phyloP scores from a whole-genome alignment of 2,329 filamentous ascomycete species.

The Talaromyces albobiverticillius region DNA sequence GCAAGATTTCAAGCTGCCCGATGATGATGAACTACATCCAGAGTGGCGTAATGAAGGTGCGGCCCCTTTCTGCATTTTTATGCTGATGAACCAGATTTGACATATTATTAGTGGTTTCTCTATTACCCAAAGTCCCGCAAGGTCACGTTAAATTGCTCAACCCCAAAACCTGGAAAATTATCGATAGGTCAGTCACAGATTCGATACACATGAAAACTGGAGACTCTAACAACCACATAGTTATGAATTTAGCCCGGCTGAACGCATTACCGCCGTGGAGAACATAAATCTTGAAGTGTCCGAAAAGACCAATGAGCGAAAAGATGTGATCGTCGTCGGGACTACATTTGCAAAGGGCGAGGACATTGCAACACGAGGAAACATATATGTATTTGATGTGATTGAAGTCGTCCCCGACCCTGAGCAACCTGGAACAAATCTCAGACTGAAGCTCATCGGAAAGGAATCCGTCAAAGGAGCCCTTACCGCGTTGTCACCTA shows the following conservation, averaged over 20 bases:
- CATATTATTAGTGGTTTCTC: conserved; percentile 43
- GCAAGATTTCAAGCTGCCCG: conserved; percentile 76
- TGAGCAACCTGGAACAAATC: conserved; percentile 78
- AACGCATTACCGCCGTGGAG: conserved; percentile 77
- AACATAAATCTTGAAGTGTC: conserved; percentile 84
- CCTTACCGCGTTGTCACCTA: conserved; percentile 79
- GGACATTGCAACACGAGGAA: conserved; percentile 79
- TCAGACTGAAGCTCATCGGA: conserved; percentile 78
- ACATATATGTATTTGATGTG: conserved; percentile 87
- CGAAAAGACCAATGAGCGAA: conserved; percentile 83
- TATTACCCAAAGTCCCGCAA: conserved; percentile 66
- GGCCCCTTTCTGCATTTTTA: conserved; percentile 12
- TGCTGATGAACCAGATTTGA: conserved; percentile 12
- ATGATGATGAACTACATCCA: conserved; percentile 77
- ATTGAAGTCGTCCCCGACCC: conserved; percentile 89
- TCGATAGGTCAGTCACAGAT: conserved; percentile 57
- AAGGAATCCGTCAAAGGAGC: conserved; percentile 91
- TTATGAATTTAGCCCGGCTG: conserved; percentile 68
- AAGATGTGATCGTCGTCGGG: conserved; percentile 77
- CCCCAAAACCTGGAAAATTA: conserved; percentile 71
- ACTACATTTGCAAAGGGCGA: conserved; percentile 86
- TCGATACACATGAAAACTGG: neutral
- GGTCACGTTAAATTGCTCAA: conserved; percentile 76
- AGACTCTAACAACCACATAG: conserved; percentile 23
- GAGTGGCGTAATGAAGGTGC: conserved; percentile 72